Evolutionary conservation across 257 asterid genomes (phyloP), one percentile per base, ranked within the genome.

Genomic region (Cordia subcordata): DNA sequence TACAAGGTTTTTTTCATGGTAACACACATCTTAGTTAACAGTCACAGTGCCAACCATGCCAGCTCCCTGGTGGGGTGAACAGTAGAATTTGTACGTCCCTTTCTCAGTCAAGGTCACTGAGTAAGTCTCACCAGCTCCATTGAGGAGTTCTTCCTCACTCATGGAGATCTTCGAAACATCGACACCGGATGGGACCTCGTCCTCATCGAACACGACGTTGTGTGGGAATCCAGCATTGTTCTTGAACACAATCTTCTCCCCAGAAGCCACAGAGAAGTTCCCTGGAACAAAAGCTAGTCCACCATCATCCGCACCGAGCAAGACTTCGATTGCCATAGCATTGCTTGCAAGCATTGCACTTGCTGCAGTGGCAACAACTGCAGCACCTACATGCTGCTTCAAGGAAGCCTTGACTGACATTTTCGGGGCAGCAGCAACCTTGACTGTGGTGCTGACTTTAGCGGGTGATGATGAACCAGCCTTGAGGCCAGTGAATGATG

Each of bases 141-240:
- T 91, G 22, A 91, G 79, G 4, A 57, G 63, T 2, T 72, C 91
- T 58, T 79, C 89, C 63, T 85, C 95, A 1, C 37, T 0, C 97
- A 90, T 84, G 45, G 98, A 91, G 6, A 87, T 87, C 76, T 77
- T 77, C 0, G 85, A 4, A 4, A 32, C 94, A 58, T 91, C 94
- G 5, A 91, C 94, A 0, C 98, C 98, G 4, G 86, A 50, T 15
- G 96, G 96, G 6, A 87, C 62, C 54, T 53, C 94, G 58, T 91
- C 98, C 54, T 83, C 96, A 53, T 91, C 90, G 65, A 91, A 91
- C 13, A 87, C 77, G 17, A 91, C 75, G 55, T 91, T 91, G 87
- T 91, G 98, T 0, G 98, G 98, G 85, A 80, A 85, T 0, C 90
- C 96, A 0, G 84, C 90, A 33, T 83, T 83, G 96, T 91, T 91